Evolutionary conservation across 1,284 basidiomycete species (phyloP).

Genomic region (Mixia osmundae): DNA sequence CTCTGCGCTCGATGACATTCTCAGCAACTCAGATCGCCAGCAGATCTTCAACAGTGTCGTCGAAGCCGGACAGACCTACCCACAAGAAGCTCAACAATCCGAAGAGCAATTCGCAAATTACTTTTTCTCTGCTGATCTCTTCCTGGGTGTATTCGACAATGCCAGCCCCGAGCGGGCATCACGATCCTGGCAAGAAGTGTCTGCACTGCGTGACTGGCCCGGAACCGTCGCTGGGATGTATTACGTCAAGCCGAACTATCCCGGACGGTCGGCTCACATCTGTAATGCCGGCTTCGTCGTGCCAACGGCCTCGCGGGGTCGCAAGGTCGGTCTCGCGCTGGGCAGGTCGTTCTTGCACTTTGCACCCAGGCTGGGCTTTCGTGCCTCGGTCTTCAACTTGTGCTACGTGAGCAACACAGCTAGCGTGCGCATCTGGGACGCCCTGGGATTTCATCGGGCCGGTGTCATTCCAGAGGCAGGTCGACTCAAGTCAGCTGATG

Average conservation of each 20-base stretch:
- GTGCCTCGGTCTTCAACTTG: constrained; percentile 72
- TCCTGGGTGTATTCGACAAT: constrained; percentile 29
- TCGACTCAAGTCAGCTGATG: constrained; percentile 37
- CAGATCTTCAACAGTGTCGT: constrained; percentile 45
- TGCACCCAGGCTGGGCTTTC: constrained; percentile 32
- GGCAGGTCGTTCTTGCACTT: constrained; percentile 61
- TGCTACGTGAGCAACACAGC: constrained; percentile 64
- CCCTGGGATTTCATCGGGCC: constrained; percentile 52
- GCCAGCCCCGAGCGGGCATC: not conserved
- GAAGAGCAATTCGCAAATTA: constrained; percentile 38
- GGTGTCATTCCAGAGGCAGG: constrained; percentile 72
- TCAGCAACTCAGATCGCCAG: too few species aligned
- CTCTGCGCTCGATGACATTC: too few species aligned
- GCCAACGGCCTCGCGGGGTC: constrained; percentile 36
- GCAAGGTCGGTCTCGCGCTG: constrained; percentile 46
- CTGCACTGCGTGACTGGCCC: constrained; percentile 17
- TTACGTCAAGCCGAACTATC: constrained; percentile 71
- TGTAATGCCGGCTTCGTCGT: constrained; percentile 81
- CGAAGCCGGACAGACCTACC: constrained; percentile 53
- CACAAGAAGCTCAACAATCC: constrained; percentile 41
- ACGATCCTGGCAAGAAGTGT: constrained; percentile 26
- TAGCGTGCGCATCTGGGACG: constrained; percentile 60
- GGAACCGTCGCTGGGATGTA: constrained; percentile 39
- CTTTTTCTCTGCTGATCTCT: too few species aligned
- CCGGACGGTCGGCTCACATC: constrained; percentile 73